Base-by-base conservation (phyloP, 2,329 filamentous ascomycete genomes). In the Neofusicoccum parvum region DNA sequence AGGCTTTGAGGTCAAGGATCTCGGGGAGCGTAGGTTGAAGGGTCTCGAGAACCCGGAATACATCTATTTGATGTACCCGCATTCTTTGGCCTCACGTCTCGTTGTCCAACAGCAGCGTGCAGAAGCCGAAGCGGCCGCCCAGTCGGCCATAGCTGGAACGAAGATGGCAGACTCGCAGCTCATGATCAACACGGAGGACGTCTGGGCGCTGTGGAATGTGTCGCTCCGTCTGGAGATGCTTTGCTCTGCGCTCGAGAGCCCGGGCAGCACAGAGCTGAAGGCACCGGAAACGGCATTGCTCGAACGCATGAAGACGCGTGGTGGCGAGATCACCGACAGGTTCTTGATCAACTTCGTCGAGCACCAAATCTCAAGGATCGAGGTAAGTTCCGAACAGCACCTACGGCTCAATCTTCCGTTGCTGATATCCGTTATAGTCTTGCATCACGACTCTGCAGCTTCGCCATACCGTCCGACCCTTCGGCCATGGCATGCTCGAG, bases 1-100 rank as follows among this genome's bases (percentile, higher is more conserved):
- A 78, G 95, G 95, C 7, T 99, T 98, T 73, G 92, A 97, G 75
- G 93, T 98, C 74, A 97, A 97, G 78, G 94, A 97, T 72, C 90
- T 97, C 76, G 95, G 95, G 56, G 94, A 98, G 78, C 90, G 90
- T 70, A 97, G 97, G 74, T 85, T 99, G 65, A 99, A 99, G 80
- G 95, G 95, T 36, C 88, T 99, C 12, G 95, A 99, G 79, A 99
- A 99, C 74, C 94, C 95, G 0, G 95, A 99, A 77, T 90, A 93
- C 67, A 90, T 99, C 70, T 98, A 97, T 79, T 89, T 96, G 66
- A 91, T 99, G 76, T 99, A 97, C 76, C 94, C 95, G 2, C 93
- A 97, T 76, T 87, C 90, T 0, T 86, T 99, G 37, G 88, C 91
- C 12, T 92, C 92, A 45, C 90, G 95, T 67, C 89, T 93, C 67